Base-by-base conservation (phyloP, 352 stramenopile species). In the Globisporangium cylindrosporum region DNA sequence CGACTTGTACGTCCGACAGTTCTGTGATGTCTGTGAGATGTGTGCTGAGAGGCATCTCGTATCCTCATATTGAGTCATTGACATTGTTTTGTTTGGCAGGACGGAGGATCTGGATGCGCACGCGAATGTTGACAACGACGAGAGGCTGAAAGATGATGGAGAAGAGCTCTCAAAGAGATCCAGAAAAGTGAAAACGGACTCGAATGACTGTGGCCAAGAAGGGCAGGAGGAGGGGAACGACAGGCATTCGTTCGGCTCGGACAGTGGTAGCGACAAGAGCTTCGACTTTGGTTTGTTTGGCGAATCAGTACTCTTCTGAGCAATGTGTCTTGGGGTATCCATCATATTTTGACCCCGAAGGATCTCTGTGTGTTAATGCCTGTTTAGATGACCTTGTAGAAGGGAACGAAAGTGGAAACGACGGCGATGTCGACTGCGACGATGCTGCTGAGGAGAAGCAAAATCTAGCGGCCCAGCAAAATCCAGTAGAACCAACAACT, bases 261-360 rank as follows among this genome's bases (percentile, higher is more conserved):
- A 49, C 15, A 15, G 41, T 14, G 41, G 15, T 15, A n/a, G 41
- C 12, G 64, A 66, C 43, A 69, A 22, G 43, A 88, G 80, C 59
- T 88, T 88, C 56, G 74, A 86, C 58, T 88, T 88, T 59, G 80
- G 80, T 88, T n/a, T 6, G 72, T 79, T 25, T n/a, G n/a, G 3
- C 3, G 9, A 34, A 12, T 34, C 10, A 32, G 29, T 32, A 32
- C 4, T 24, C 20, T 18, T n/a, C 1, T 5, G 32, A 9, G 41
- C 20, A 6, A 22, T 9, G 41, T 22, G 15, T 43, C 2, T 49
- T 49, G 4, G 41, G 38, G 14, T 46, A 4, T 46, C 38, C 38
- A 32, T 32, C 29, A 32, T 32, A 32, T 32, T 32, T 6, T 41
- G 36, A 41, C 36, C 36, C 10, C 24, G 14, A 27, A 12, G 22